Base-by-base conservation (phyloP, 164 flowering plant genomes). In the Cinnamomum chago region DNA sequence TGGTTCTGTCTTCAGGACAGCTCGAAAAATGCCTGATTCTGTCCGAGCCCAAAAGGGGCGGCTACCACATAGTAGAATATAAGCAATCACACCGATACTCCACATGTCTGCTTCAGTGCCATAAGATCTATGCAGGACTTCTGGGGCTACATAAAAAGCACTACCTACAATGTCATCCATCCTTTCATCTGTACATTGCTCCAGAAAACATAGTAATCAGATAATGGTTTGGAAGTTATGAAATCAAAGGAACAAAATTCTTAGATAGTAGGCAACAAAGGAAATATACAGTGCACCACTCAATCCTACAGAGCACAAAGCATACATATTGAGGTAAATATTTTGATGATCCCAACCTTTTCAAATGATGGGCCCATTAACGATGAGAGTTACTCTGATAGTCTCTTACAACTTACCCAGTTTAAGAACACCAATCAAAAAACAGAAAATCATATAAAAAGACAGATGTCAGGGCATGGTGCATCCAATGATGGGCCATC, bases 101-200 rank as follows among this genome's bases (percentile, higher is more conserved):
- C 99, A 95, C 92, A 93, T 91, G 84, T 95, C 99, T 50, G 92
- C 99, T 79, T 95, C 99, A 24, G 96, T 91, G 68, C 97, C 96
- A 81, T 95, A 95, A 25, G 99, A 86, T 85, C 99, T 86, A 77
- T 93, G 99, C 68, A 95, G 84, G 77, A 95, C 99, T 83, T 95
- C 99, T 72, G 99, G 99, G 76, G 99, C 98, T 30, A 95, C 98
- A 79, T 95, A 95, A 76, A 92, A 95, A 62, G 99, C 99, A 83
- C 99, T 95, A 77, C 99, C 99, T 3, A 93, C 98, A 50, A 95
- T 95, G 76, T 95, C 99, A 81, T 92, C 93, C 80, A 95, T 81
- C 83, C 97, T 90, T 79, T 93, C 99, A 86, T 95, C 99, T 95
- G 95, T 78, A 79, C 68, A 58, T 74, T 30, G 18, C 47, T 70